Percentiles rank a stretch among this genome's conserved stretches.
Evolutionary conservation across 129 eudicot species (phyloP).

Genomic region (Arctium minus): DNA sequence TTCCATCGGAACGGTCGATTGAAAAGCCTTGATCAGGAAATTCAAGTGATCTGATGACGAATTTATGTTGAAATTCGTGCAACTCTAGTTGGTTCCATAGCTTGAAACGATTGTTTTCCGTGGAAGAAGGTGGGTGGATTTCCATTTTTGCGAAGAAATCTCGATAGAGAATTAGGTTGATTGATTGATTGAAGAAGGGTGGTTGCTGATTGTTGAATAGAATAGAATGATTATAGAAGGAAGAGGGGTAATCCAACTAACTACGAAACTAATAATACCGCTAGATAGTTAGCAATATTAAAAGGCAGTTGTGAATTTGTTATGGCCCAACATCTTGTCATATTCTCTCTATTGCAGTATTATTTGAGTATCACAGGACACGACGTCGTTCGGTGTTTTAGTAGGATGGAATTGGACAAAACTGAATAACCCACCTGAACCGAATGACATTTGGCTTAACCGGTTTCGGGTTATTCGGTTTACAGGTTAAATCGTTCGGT

Average conservation of each 20-base stretch:
- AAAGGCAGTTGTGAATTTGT: too few species aligned
- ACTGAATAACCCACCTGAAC: too few species aligned
- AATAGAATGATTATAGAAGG: neutral
- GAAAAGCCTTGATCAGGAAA: slow-evolving; percentile 66
- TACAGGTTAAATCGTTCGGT: too few species aligned
- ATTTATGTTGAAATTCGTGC: slow-evolving; percentile 62
- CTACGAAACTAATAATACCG: neutral
- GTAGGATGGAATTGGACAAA: too few species aligned
- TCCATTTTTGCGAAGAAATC: slow-evolving; percentile 31
- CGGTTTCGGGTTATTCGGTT: too few species aligned
- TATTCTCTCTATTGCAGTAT: too few species aligned
- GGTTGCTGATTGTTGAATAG: neutral
- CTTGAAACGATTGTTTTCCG: slow-evolving; percentile 44
- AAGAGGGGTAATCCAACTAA: neutral
- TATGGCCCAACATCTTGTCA: neutral
- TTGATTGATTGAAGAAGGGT: neutral
- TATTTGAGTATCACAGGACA: too few species aligned
- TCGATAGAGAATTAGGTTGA: neutral
- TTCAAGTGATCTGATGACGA: slow-evolving; percentile 52
- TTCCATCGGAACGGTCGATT: slow-evolving; percentile 59
- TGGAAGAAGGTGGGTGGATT: slow-evolving; percentile 29
- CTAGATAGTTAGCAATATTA: neutral
- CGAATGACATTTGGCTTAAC: too few species aligned
- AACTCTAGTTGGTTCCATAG: slow-evolving; percentile 56
- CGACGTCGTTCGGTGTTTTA: too few species aligned